phyloP scores from a whole-genome alignment of 1,284 basidiomycete genomes.

The Naganishia sp. region DNA sequence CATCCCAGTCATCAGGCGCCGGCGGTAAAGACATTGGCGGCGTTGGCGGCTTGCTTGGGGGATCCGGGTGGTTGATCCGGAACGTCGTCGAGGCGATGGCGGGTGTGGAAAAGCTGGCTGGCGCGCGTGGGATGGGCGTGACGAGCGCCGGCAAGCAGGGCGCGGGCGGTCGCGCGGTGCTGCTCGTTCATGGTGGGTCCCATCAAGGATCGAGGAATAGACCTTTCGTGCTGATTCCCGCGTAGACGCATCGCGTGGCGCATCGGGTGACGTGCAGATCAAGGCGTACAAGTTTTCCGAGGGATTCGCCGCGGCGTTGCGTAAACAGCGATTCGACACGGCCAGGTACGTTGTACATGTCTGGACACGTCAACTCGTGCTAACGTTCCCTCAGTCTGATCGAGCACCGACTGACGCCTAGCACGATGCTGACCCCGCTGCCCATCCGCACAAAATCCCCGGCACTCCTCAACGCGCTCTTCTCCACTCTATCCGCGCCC shows the following conservation, averaged over 20 bases:
- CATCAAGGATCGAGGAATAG: background rate
- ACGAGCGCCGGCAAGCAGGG: constrained; percentile 56
- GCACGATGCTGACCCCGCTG: constrained; percentile 84
- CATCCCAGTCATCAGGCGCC: constrained; percentile 19
- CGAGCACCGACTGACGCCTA: constrained; percentile 82
- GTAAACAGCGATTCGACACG: constrained; percentile 82
- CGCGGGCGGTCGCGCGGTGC: constrained; percentile 73
- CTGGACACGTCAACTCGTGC: background rate
- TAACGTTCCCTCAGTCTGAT: constrained; percentile 64
- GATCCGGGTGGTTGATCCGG: constrained; percentile 90
- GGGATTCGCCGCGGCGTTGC: constrained; percentile 82
- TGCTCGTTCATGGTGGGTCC: constrained; percentile 80
- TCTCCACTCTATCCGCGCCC: constrained; percentile 66
- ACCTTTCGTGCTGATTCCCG: background rate
- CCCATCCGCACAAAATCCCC: constrained; percentile 87
- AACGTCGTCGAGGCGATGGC: constrained; percentile 86
- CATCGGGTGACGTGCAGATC: constrained; percentile 83
- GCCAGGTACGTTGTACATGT: constrained; percentile 62
- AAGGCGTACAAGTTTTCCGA: constrained; percentile 86
- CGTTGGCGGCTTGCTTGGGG: constrained; percentile 26
- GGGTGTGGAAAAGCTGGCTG: constrained; percentile 54
- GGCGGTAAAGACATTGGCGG: constrained; percentile 27
- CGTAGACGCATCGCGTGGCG: constrained; percentile 60
- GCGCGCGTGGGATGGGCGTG: constrained; percentile 23
- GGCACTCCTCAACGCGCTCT: constrained; percentile 79